A percentile compares a stretch with the other conserved stretches of the same genome.
Conservation (phyloP, 2,329 filamentous ascomycete species). For the Calonectria naviculata region DNA sequence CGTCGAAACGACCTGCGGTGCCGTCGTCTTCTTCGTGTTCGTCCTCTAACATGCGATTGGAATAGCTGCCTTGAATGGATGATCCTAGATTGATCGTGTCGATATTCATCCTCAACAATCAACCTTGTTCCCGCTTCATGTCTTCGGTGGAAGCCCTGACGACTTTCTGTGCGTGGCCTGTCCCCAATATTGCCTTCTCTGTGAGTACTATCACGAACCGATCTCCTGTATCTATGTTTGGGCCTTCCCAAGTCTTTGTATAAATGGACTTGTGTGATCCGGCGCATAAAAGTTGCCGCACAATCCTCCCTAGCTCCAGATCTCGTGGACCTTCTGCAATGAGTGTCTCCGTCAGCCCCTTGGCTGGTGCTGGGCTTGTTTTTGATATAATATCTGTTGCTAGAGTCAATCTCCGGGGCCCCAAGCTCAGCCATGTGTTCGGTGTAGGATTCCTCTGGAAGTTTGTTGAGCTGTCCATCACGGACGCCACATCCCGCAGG, state of each 20-base stretch:
- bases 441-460: constrained; percentile 31
- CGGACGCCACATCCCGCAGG: constrained; percentile 29
- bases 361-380: constrained; percentile 23
- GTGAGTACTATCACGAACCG: not conserved
- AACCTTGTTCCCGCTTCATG: constrained; percentile 2
- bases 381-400: constrained; percentile 45
- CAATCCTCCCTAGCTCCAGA: not conserved
- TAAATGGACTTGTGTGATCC: constrained; percentile 42
- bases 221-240: not conserved
- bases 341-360: constrained; percentile 22
- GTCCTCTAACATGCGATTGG: constrained; percentile 31
- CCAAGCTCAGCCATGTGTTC: constrained; percentile 42
- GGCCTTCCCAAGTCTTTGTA: constrained; percentile 12
- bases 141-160: not conserved
- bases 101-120: not conserved
- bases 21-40: constrained; percentile 33
- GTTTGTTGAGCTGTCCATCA: constrained; percentile 26
- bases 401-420: constrained; percentile 29
- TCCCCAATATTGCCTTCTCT: not conserved
- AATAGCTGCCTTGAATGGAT: constrained; percentile 43
- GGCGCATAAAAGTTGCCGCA: constrained; percentile 27
- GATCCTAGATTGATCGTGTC: constrained; percentile 19
- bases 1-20: constrained; percentile 44
- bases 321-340: constrained; percentile 10
- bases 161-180: not conserved